Percentiles rank a stretch among this genome's conserved stretches.
phyloP scores from a whole-genome alignment of 2,329 filamentous ascomycete genomes.

The Calonectria pseudoturangicola region DNA sequence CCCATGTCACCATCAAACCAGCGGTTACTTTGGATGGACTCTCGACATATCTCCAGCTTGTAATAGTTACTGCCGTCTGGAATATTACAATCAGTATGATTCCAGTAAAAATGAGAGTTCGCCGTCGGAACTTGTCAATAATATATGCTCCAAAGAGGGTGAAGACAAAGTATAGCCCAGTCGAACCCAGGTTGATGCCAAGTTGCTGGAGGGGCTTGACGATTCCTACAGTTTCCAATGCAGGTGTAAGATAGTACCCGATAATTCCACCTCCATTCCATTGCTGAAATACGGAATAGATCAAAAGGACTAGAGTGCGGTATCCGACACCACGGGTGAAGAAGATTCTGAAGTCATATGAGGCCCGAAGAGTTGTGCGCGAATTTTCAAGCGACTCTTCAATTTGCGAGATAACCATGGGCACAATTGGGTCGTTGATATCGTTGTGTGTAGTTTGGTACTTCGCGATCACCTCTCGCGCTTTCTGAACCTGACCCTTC shows the following conservation, averaged over 20 bases:
- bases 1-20: conserved; percentile 47
- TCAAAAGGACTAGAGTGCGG: conserved; percentile 42
- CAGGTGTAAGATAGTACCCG: conserved; percentile 47
- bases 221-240: conserved; percentile 46
- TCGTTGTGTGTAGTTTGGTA: conserved; percentile 49
- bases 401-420: conserved; percentile 47
- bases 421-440: conserved; percentile 46
- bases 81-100: conserved; percentile 45
- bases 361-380: conserved; percentile 36
- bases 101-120: conserved; percentile 48
- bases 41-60: conserved; percentile 43
- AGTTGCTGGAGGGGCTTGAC: conserved; percentile 43
- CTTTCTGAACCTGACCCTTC: conserved; percentile 49
- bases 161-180: conserved; percentile 50
- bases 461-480: conserved; percentile 43
- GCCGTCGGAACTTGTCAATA: conserved; percentile 46
- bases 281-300: conserved; percentile 49
- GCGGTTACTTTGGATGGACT: conserved; percentile 19
- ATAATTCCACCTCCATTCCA: conserved; percentile 48
- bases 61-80: conserved; percentile 50
- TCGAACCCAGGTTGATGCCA: conserved; percentile 47
- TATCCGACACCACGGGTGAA: conserved; percentile 45
- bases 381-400: conserved; percentile 49
- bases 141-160: conserved; percentile 49
- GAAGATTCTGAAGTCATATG: conserved; percentile 50